Evolutionary conservation across 176 grass and related monocot species (phyloP).

Genomic region (Aegilops sharonensis): DNA sequence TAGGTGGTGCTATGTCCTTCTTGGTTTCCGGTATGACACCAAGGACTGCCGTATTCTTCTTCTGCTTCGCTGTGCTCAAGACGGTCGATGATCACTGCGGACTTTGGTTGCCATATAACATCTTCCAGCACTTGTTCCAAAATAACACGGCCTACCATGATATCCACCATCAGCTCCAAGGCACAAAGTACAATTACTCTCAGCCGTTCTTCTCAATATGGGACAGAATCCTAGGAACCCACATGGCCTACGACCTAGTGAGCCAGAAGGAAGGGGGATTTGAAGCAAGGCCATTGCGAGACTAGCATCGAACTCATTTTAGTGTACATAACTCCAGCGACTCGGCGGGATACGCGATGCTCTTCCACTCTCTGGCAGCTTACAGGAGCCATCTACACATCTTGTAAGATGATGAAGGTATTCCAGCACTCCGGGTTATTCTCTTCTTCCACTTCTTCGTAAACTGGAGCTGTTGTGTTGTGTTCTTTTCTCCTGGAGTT

Average conservation of each 20-base stretch:
- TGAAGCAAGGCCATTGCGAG: constrained; percentile 54
- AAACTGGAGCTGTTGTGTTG: not conserved
- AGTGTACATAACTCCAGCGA: constrained; percentile 30
- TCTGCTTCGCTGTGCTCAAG: constrained; percentile 77
- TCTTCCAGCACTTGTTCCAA: constrained; percentile 69
- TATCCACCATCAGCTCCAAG: constrained; percentile 89
- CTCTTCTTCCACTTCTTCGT: not conserved
- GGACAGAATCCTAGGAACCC: constrained; percentile 70
- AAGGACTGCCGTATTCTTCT: constrained; percentile 72
- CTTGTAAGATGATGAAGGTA: constrained; percentile 8
- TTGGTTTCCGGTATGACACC: constrained; percentile 80
- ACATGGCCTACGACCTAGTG: constrained; percentile 68
- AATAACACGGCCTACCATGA: constrained; percentile 96
- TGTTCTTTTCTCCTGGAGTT: not conserved
- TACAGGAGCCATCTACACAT: constrained; percentile 21
- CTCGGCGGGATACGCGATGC: constrained; percentile 5
- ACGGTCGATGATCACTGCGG: constrained; percentile 77
- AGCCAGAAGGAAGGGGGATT: constrained; percentile 71
- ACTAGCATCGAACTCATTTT: constrained; percentile 35
- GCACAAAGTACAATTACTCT: constrained; percentile 78
- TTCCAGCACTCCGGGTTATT: not conserved
- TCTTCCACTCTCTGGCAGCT: constrained; percentile 5
- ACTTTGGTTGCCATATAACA: constrained; percentile 75
- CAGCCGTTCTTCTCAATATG: constrained; percentile 88
- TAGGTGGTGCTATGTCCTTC: constrained; percentile 86